phyloP scores from a whole-genome alignment of 2,329 filamentous ascomycete genomes.

The Claviceps capensis region DNA sequence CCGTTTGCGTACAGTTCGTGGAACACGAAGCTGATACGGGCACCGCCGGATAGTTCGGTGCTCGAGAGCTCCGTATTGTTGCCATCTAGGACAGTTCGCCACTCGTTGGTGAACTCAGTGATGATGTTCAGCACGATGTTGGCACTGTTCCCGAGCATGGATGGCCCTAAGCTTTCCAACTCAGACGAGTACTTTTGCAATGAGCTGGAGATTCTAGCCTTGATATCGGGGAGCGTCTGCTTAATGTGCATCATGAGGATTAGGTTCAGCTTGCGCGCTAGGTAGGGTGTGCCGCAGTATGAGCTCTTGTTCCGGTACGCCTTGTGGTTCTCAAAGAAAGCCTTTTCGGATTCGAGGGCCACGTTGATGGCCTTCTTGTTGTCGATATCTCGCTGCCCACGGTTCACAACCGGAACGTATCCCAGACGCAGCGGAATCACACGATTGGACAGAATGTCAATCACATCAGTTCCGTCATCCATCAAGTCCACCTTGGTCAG shows the following conservation, averaged over 20 bases:
- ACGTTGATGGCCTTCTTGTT: conserved; percentile 90
- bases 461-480: conserved; percentile 96
- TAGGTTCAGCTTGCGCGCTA: conserved; percentile 91
- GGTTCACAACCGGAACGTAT: conserved; percentile 95
- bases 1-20: conserved; percentile 97
- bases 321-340: conserved; percentile 97
- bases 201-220: conserved; percentile 87
- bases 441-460: conserved; percentile 93
- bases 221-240: conserved; percentile 96
- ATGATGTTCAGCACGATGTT: conserved; percentile 99
- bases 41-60: conserved; percentile 86
- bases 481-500: conserved; percentile 98
- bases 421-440: conserved; percentile 91
- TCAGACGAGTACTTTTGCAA: conserved; percentile 83
- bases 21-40: conserved; percentile 98
- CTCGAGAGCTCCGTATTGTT: conserved; percentile 95
- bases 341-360: conserved; percentile 85
- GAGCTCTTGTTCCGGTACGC: conserved; percentile 97
- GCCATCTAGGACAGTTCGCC: conserved; percentile 87
- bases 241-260: conserved; percentile 99
- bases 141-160: conserved; percentile 86
- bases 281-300: conserved; percentile 95
- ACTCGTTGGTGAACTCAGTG: conserved; percentile 96
- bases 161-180: conserved; percentile 73
- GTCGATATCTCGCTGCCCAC: conserved; percentile 95